Evolutionary conservation across 139 green algal genomes (phyloP), one percentile per base, ranked within the genome.

Genomic region (Ulvella scutata): DNA sequence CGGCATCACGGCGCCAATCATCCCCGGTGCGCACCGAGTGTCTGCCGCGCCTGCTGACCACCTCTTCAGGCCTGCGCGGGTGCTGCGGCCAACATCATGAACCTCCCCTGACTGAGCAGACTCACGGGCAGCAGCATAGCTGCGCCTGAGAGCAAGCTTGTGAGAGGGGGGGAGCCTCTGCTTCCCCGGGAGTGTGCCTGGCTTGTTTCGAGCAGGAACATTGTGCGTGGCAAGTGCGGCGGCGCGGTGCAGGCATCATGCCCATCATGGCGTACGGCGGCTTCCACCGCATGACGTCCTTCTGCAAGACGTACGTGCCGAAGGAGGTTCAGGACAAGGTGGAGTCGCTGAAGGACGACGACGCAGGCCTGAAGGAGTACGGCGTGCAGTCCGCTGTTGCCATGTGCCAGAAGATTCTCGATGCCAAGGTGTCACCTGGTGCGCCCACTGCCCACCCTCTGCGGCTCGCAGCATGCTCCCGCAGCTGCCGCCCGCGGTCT

Each of bases 251-350:
- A 91, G 90, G 94, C 74, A 95, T 98, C 79, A 98, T 98, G 94
- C 94, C 94, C 77, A 92, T 98, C 85, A 93, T 94, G 85, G 95
- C 88, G 0, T 97, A 98, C 67, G 87, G 86, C 36, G 94, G 94
- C 62, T 98, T 98, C 89, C 96, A 97, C 86, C 86, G 94, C 78
- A 98, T 98, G 94, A 98, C 94, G 10, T 44, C 82, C 75, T 97
- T 98, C 87, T 97, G 93, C 88, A 97, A 98, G 81, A 97, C 92
- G 3, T 79, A 86, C 67, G 88, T 98, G 29, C 94, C 94, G 0
- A 43, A 84, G 34, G 81, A 92, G 2, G 87, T 98, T 61, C 21
- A 37, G 0, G 85, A 90, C 21, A 76, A 79, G 4, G 73, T 98
- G 21, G 94, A 98, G 80, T 76, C 83, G 0, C 91, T 97, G 77